These are phyloP conservation scores for Dactylellina parvicollis DNA, from an alignment of 2,329 filamentous ascomycete species.

Conservation along the genomic window DNA sequence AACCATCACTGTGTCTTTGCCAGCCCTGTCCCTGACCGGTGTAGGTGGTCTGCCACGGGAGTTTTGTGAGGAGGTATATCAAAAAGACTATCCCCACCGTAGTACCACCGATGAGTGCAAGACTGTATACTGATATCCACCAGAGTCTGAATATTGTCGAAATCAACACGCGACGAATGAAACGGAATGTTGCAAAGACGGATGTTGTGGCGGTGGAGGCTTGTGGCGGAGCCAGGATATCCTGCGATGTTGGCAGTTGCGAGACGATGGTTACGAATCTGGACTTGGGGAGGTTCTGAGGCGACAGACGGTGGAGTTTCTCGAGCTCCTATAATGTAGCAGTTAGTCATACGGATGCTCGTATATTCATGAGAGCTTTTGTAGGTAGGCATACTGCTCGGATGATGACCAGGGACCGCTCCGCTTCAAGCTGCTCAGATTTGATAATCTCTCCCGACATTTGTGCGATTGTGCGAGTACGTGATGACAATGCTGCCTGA, in stretches of 20 bases:
- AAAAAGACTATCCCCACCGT: slow-evolving; percentile 26
- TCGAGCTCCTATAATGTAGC: slow-evolving; percentile 28
- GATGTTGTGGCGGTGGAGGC: slow-evolving; percentile 39
- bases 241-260: slow-evolving; percentile 32
- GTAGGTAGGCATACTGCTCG: slow-evolving; percentile 15
- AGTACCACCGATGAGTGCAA: slow-evolving; percentile 29
- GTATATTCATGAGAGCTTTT: not conserved
- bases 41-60: slow-evolving; percentile 36
- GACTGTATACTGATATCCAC: slow-evolving; percentile 33
- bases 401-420: slow-evolving; percentile 28
- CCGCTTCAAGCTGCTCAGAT: slow-evolving; percentile 33
- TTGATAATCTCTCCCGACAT: slow-evolving; percentile 31
- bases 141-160: slow-evolving; percentile 17
- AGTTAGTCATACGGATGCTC: not conserved
- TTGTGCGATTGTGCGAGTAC: too few species aligned
- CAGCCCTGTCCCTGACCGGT: slow-evolving; percentile 20
- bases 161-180: slow-evolving; percentile 22
- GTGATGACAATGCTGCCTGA: too few species aligned
- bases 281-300: slow-evolving; percentile 31
- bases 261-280: slow-evolving; percentile 25
- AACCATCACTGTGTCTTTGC: slow-evolving; percentile 37
- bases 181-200: slow-evolving; percentile 38
- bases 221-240: slow-evolving; percentile 43
- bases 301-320: slow-evolving; percentile 42
- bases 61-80: slow-evolving; percentile 22